Percentiles rank a stretch among this genome's conserved stretches.
Conservation (phyloP, 2,329 filamentous ascomycete genomes). For the Penicillium sp. region DNA sequence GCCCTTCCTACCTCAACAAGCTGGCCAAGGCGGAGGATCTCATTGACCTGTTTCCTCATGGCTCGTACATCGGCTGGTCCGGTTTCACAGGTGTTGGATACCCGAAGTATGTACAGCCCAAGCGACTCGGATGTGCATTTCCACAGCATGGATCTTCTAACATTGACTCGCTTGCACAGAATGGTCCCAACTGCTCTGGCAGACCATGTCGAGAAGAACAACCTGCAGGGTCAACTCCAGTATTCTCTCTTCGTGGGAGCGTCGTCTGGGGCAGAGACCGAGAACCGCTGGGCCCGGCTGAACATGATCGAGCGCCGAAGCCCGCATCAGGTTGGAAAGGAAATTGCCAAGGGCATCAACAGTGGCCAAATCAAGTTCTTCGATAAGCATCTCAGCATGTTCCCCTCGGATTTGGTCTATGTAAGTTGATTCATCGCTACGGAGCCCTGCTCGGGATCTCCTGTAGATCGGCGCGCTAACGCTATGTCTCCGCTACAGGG, state of each 20-base stretch:
- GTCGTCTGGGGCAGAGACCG: conserved; percentile 84
- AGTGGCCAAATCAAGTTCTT: conserved; percentile 86
- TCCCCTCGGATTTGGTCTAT: conserved; percentile 81
- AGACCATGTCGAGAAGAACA: conserved; percentile 85
- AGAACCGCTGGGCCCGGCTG: conserved; percentile 83
- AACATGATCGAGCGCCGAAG: conserved; percentile 86
- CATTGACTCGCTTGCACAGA: conserved; percentile 45
- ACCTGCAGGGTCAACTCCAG: conserved; percentile 75
- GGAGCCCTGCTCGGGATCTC: conserved; percentile 4
- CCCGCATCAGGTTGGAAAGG: conserved; percentile 87
- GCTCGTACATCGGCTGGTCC: conserved; percentile 84
- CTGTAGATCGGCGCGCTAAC: conserved; percentile 11
- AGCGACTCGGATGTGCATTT: too few species aligned
- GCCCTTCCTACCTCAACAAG: conserved; percentile 76
- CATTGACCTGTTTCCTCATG: conserved; percentile 76
- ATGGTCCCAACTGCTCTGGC: conserved; percentile 81
- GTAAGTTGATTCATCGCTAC: conserved; percentile 39
- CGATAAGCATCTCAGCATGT: conserved; percentile 92
- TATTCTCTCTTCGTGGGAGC: conserved; percentile 87
- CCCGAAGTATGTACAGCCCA: conserved; percentile 73
- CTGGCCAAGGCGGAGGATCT: conserved; percentile 75
- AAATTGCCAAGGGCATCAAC: conserved; percentile 87
- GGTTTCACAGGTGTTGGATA: conserved; percentile 89
- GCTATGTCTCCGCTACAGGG: conserved; percentile 48
- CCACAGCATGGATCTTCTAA: too few species aligned